Evolutionary conservation across 1,139 yeast species (phyloP), one percentile per base, ranked within the genome.

Genomic region (Taiozyma sp.): DNA sequence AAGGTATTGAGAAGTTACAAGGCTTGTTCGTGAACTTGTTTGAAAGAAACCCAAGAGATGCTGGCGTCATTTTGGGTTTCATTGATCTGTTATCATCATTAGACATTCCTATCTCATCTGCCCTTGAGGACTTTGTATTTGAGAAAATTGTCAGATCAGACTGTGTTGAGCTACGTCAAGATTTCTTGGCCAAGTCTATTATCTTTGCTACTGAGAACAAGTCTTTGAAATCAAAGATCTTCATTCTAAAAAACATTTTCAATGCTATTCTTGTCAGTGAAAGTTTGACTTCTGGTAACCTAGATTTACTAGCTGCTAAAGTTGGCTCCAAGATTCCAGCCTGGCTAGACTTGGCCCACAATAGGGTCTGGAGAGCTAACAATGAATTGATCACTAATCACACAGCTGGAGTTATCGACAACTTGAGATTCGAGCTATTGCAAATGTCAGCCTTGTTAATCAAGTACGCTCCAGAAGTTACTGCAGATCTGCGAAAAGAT

Each of bases 381-480:
- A 74, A 77, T 50, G 80, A 80, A 47, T 71, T 79, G 32, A 71
- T 79, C 30, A 72, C 80, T 3, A 80, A 77, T 50, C 85, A 79
- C 48, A 76, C 81, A 10, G 78, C 89, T 0, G 95, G 93, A 4
- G 74, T 83, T 6, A 76, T 84, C 60, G 98, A 93, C 62, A 75
- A 79, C 43, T 86, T 82, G 66, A 74, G 96, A 53, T 80, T 87
- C 56, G 95, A 88, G 53, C 72, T 93, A 16, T 73, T 95, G 42
- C 97, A 91, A 59, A 69, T 89, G 65, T 86, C 98, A 0, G 83
- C 97, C 0, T 70, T 87, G 48, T 69, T 93, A 45, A 80, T 91
- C 43, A 85, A 84, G 61, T 77, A 82, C 69, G 85, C 89, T 2
- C 81, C 96, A 0, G 67, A 71, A 1, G 67, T 75, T 24, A 76